phyloP scores from a whole-genome alignment of 2,329 filamentous ascomycete species.

The Trichoderma sp. region DNA sequence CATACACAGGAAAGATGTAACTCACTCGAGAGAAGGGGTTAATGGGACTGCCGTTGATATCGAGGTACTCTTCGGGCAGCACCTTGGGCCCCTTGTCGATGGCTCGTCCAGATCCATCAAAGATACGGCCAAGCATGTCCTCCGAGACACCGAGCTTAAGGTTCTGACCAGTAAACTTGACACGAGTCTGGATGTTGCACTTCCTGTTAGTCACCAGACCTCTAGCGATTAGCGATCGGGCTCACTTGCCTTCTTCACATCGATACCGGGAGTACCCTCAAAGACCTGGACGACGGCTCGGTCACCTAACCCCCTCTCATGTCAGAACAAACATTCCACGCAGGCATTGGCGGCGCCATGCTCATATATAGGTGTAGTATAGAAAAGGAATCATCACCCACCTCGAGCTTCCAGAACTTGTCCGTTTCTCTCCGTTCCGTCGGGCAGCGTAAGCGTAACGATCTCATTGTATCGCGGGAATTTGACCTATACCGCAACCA shows the following conservation, averaged over 20 bases:
- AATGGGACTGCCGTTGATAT: conserved; percentile 98
- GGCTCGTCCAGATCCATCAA: conserved; percentile 94
- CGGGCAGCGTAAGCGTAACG: conserved; percentile 89
- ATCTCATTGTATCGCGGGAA: conserved; percentile 97
- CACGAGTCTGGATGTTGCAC: conserved; percentile 67
- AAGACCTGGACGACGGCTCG: conserved; percentile 97
- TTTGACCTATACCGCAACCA: conserved; percentile 69
- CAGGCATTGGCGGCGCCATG: conserved; percentile 1
- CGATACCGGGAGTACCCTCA: conserved; percentile 93
- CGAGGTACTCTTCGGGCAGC: conserved; percentile 93
- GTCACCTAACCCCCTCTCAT: conserved; percentile 58
- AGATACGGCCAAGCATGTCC: conserved; percentile 98
- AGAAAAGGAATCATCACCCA: conserved; percentile 39
- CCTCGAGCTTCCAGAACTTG: conserved; percentile 98
- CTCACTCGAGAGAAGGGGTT: conserved; percentile 92
- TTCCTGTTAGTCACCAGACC: conserved; percentile 27
- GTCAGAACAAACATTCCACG: conserved; percentile 23
- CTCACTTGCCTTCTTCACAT: conserved; percentile 87
- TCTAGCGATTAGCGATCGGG: conserved; percentile 1
- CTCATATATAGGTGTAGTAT: background rate
- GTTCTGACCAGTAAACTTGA: conserved; percentile 95
- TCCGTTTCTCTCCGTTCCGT: conserved; percentile 89
- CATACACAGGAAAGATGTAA: background rate
- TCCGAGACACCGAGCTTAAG: conserved; percentile 98
- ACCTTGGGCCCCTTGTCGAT: conserved; percentile 99